Evolutionary conservation across 1,284 basidiomycete genomes (phyloP).

Genomic region (Earliella scabrosa): DNA sequence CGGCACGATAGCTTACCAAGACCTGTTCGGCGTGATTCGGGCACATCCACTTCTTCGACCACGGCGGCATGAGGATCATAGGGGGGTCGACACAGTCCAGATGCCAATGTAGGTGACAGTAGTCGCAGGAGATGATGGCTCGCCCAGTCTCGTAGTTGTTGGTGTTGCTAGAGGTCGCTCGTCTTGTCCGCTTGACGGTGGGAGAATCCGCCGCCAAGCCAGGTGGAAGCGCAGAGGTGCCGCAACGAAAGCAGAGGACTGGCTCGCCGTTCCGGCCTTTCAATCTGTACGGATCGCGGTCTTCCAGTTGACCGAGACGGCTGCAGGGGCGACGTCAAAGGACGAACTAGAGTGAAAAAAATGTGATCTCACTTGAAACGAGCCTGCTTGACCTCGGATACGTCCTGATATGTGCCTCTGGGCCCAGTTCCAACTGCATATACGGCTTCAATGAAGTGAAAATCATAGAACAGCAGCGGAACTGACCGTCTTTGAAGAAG

Average conservation of each 20-base stretch:
- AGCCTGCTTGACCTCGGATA: constrained; percentile 75
- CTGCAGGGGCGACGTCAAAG: constrained; percentile 46
- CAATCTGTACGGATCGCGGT: constrained; percentile 88
- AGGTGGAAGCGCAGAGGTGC: constrained; percentile 73
- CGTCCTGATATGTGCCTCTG: constrained; percentile 80
- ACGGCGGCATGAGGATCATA: constrained; percentile 82
- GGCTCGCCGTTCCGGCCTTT: constrained; percentile 85
- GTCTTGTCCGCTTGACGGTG: constrained; percentile 56
- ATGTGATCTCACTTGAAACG: constrained; percentile 68
- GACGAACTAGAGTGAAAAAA: neutral
- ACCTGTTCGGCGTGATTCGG: constrained; percentile 91
- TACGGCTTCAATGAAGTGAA: constrained; percentile 18
- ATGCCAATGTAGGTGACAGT: constrained; percentile 96
- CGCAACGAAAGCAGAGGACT: constrained; percentile 90
- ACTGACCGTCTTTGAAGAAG: constrained; percentile 85
- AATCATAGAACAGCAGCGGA: constrained; percentile 5
- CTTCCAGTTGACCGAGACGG: constrained; percentile 88
- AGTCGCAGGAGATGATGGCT: constrained; percentile 92
- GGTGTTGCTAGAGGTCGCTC: constrained; percentile 35
- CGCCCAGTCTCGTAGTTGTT: constrained; percentile 56
- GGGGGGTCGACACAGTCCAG: constrained; percentile 96
- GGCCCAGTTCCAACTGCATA: constrained; percentile 69
- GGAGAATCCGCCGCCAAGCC: constrained; percentile 52
- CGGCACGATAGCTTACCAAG: constrained; percentile 51
- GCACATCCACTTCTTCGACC: constrained; percentile 97